Percentiles rank a stretch among this genome's conserved stretches.
phyloP scores from a whole-genome alignment of 176 grass and related monocot genomes.

The Eragrostis curvula region DNA sequence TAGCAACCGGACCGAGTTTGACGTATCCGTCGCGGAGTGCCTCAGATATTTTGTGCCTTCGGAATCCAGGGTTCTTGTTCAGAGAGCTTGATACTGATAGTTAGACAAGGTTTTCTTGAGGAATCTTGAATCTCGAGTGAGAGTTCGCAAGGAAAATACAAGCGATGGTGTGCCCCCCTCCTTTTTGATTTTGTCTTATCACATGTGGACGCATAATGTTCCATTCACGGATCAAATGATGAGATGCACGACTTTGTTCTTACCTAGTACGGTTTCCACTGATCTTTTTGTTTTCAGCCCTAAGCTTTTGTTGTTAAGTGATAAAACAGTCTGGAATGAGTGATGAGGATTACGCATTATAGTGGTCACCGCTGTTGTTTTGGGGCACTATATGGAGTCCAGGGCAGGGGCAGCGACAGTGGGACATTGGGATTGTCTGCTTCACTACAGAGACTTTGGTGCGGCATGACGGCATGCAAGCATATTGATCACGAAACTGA shows the following conservation, averaged over 20 bases:
- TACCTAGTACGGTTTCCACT: neutral
- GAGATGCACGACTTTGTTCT: neutral
- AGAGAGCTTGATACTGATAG: neutral
- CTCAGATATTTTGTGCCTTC: too few relatives aligned
- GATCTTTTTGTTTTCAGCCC: neutral
- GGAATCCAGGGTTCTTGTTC: neutral
- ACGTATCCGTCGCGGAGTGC: too few relatives aligned
- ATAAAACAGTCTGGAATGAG: neutral
- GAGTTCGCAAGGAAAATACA: neutral
- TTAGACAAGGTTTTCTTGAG: neutral
- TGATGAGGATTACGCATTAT: neutral
- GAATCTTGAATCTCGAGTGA: neutral
- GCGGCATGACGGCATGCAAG: neutral
- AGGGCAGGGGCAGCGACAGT: neutral
- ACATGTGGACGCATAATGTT: too few relatives aligned
- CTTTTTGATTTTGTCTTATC: neutral
- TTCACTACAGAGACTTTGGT: neutral
- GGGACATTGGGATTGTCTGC: neutral
- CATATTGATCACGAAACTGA: neutral
- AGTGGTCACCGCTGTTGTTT: neutral
- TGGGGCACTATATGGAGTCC: neutral
- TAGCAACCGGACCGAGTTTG: too few relatives aligned
- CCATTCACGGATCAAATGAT: neutral
- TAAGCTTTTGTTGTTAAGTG: neutral
- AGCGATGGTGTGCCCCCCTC: neutral